Conservation (phyloP, 805 yeast genomes). For the Nakazawaea ernobii region DNA sequence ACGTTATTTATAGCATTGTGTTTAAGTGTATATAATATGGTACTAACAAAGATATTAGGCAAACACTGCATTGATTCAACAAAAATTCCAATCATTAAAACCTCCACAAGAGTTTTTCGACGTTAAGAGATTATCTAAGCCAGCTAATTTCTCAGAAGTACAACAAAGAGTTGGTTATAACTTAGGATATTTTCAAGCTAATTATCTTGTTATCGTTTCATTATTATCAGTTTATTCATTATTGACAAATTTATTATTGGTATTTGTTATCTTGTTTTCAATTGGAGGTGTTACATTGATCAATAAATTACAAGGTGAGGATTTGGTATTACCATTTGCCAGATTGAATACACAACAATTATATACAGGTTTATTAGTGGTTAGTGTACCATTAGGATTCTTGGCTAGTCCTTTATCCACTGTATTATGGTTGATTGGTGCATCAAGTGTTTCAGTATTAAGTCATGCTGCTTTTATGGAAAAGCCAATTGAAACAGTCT, state of each 20-base stretch:
- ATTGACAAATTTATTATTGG: slow-evolving; percentile 74
- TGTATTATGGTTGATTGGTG: slow-evolving; percentile 87
- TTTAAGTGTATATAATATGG: neutral
- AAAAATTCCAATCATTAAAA: slow-evolving; percentile 63
- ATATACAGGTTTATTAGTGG: slow-evolving; percentile 70
- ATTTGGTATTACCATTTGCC: slow-evolving; percentile 67
- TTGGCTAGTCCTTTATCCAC: slow-evolving; percentile 85
- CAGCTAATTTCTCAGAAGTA: slow-evolving; percentile 80
- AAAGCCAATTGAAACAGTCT: slow-evolving; percentile 87
- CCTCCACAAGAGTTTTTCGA: slow-evolving; percentile 95
- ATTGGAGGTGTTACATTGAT: slow-evolving; percentile 75
- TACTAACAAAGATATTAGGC: slow-evolving; percentile 20
- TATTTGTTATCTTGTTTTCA: slow-evolving; percentile 76
- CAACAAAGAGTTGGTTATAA: slow-evolving; percentile 88
- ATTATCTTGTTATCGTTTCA: slow-evolving; percentile 71
- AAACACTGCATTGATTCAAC: slow-evolving; percentile 50
- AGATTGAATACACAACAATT: slow-evolving; percentile 68
- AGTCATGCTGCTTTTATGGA: slow-evolving; percentile 84
- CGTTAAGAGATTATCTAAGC: slow-evolving; percentile 82
- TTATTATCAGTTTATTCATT: slow-evolving; percentile 78
- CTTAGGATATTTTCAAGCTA: slow-evolving; percentile 80
- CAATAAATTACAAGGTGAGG: slow-evolving; percentile 73
- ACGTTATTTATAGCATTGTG: too few species aligned
- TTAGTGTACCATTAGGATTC: slow-evolving; percentile 75
- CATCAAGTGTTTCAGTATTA: slow-evolving; percentile 70